phyloP scores from a whole-genome alignment of 495 filamentous ascomycete genomes.

The Penicillium cinerascens region DNA sequence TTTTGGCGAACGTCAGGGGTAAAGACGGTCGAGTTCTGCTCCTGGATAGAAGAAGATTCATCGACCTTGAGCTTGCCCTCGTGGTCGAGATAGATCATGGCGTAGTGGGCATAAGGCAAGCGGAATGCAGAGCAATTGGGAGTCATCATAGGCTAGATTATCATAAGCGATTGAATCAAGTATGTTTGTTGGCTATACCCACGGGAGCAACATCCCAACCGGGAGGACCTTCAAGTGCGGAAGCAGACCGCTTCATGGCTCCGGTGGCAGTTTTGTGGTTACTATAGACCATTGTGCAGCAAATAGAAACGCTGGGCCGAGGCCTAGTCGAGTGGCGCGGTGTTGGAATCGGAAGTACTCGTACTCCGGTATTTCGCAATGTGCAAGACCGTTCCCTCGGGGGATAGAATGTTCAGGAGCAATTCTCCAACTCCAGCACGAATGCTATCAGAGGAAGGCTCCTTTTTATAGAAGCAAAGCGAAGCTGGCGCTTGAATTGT shows the following conservation, averaged over 20 bases:
- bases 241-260: conserved; percentile 37
- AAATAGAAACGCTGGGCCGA: neutral
- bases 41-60: conserved; percentile 37
- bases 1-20: conserved; percentile 35
- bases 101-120: conserved; percentile 37
- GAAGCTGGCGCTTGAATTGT: neutral
- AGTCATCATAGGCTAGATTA: conserved; percentile 29
- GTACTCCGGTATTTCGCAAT: neutral
- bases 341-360: neutral
- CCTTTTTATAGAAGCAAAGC: conserved; percentile 12
- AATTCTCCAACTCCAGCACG: neutral
- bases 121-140: conserved; percentile 26
- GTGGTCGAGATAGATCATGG: conserved; percentile 43
- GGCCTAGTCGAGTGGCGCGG: neutral
- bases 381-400: neutral
- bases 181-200: conserved; percentile 6
- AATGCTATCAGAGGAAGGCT: neutral
- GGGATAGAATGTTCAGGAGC: neutral
- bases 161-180: conserved; percentile 2
- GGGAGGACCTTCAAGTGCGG: conserved; percentile 27
- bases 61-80: conserved; percentile 35
- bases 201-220: conserved; percentile 41
- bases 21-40: conserved; percentile 35
- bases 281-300: conserved; percentile 34
- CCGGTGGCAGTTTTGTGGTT: conserved; percentile 26